Percentiles rank a stretch among this genome's conserved stretches.
Evolutionary conservation across 2,329 filamentous ascomycete genomes (phyloP).

Genomic region (Monosporascus ibericus): DNA sequence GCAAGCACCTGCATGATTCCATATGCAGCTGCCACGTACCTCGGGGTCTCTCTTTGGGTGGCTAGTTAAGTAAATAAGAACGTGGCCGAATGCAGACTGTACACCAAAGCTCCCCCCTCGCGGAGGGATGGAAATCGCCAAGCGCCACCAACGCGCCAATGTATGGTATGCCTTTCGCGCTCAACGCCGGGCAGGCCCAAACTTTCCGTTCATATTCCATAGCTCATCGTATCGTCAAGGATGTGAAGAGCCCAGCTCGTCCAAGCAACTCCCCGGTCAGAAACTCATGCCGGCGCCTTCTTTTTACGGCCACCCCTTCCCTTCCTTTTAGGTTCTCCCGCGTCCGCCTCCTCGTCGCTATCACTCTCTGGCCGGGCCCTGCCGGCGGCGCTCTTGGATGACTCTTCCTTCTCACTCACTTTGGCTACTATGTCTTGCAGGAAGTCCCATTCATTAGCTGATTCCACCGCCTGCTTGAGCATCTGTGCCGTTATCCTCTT

Average conservation of each 20-base stretch:
- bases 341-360: conserved; percentile 43
- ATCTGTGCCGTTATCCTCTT: conserved; percentile 88
- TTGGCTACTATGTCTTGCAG: conserved; percentile 84
- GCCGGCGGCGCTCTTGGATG: conserved; percentile 27
- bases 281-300: conserved; percentile 33
- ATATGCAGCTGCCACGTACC: no score
- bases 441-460: conserved; percentile 92
- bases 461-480: conserved; percentile 83
- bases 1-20: no score
- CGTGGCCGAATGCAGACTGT: not conserved
- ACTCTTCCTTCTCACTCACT: conserved; percentile 52
- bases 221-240: conserved; percentile 3
- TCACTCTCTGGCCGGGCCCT: conserved; percentile 44
- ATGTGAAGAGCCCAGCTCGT: not conserved
- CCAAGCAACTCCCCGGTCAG: not conserved
- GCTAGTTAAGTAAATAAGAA: no score
- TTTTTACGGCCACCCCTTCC: conserved; percentile 42
- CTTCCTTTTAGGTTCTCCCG: conserved; percentile 41
- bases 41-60: no score
- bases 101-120: not conserved
- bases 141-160: not conserved
- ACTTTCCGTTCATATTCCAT: not conserved
- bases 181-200: not conserved
- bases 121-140: not conserved
- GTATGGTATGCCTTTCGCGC: not conserved